Conservation (phyloP, 2,329 filamentous ascomycete species). For the Diaporthe sp. region DNA sequence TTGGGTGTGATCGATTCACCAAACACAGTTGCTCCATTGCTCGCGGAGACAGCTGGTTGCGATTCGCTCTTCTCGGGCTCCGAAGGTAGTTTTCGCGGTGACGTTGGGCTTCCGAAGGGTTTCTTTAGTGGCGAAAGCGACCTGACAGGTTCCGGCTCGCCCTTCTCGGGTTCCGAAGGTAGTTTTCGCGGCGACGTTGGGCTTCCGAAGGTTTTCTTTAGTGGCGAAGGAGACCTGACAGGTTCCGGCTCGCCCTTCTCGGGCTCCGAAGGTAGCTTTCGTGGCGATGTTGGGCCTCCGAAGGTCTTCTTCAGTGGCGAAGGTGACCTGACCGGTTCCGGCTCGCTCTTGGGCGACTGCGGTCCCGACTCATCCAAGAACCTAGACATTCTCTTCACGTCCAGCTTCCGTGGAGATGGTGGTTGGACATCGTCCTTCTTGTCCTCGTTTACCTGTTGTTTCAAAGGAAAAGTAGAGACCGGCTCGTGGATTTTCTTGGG, state of each 20-base stretch:
- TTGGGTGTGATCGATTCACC: slow-evolving; percentile 47
- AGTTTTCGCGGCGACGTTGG: slow-evolving; percentile 39
- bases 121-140: slow-evolving; percentile 54
- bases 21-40: slow-evolving; percentile 52
- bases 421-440: slow-evolving; percentile 56
- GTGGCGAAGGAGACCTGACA: slow-evolving; percentile 50
- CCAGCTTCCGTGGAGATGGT: slow-evolving; percentile 69
- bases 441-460: slow-evolving; percentile 47
- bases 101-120: slow-evolving; percentile 27
- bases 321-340: slow-evolving; percentile 47
- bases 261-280: slow-evolving; percentile 45
- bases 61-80: slow-evolving; percentile 48
- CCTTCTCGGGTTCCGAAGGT: slow-evolving; percentile 46
- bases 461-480: slow-evolving; percentile 48
- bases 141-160: slow-evolving; percentile 48
- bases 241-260: slow-evolving; percentile 49
- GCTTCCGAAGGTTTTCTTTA: slow-evolving; percentile 48
- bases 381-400: slow-evolving; percentile 71
- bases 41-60: slow-evolving; percentile 56
- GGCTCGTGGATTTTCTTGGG: slow-evolving; percentile 52
- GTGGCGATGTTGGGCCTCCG: slow-evolving; percentile 30
- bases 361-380: slow-evolving; percentile 65
- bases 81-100: slow-evolving; percentile 41
- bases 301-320: slow-evolving; percentile 53
- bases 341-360: slow-evolving; percentile 47